Percentiles rank a stretch among this genome's conserved stretches.
These are phyloP conservation scores for Globisporangium spiculum DNA, from an alignment of 352 stramenopile species.

Conservation along the genomic window DNA sequence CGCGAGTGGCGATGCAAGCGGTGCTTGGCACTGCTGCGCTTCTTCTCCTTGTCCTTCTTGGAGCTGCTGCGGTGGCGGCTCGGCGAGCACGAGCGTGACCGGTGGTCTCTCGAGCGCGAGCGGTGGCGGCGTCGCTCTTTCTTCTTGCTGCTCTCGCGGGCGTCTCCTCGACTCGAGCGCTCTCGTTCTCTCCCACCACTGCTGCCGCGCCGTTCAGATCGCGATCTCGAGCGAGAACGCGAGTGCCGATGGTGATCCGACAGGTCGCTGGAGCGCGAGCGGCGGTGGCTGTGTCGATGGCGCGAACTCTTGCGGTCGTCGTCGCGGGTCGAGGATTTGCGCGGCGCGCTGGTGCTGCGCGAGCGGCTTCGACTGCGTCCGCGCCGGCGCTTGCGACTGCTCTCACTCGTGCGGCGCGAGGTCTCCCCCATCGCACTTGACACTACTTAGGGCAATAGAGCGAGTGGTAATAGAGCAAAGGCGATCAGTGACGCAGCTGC, in stretches of 20 bases:
- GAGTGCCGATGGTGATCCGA: conserved; percentile 20
- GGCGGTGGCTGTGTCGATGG: conserved; percentile 20
- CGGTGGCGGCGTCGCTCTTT: conserved; percentile 17
- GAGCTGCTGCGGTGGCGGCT: conserved; percentile 30
- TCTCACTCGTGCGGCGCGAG: conserved; percentile 16
- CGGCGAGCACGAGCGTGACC: conserved; percentile 20
- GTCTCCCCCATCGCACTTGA: conserved; percentile 19
- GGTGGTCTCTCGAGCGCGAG: conserved; percentile 16
- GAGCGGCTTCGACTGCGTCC: conserved; percentile 18
- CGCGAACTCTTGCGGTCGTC: conserved; percentile 22
- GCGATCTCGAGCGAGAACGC: conserved; percentile 36
- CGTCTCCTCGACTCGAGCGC: conserved; percentile 12
- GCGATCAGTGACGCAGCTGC: not conserved
- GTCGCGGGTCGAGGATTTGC: conserved; percentile 19
- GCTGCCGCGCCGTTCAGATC: conserved; percentile 21
- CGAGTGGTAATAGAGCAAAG: not conserved
- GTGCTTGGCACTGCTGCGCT: conserved; percentile 13
- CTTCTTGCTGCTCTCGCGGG: conserved; percentile 18
- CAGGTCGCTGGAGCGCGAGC: conserved; percentile 24
- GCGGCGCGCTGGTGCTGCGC: conserved; percentile 18
- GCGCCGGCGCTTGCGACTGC: conserved; percentile 33
- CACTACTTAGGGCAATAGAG: not conserved
- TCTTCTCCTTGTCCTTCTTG: conserved; percentile 20
- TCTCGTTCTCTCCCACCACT: conserved; percentile 4
- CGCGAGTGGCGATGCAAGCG: conserved; percentile 14